Evolutionary conservation across 352 stramenopile species (phyloP).

Genomic region (Halophytophthora polymorphica): DNA sequence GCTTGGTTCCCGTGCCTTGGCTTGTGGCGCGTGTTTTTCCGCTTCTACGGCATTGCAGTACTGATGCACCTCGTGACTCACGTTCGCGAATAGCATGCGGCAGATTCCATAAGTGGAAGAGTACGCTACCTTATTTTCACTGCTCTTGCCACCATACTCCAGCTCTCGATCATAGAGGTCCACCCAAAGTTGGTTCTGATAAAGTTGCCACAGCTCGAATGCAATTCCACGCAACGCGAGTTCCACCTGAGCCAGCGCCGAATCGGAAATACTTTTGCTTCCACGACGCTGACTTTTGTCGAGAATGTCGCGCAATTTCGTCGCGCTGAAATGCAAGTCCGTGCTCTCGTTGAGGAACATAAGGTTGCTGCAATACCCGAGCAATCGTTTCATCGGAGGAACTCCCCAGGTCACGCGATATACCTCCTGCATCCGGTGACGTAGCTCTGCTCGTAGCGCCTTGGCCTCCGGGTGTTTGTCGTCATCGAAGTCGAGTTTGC

Average conservation of each 20-base stretch:
- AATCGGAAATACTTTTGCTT: conserved; percentile 6
- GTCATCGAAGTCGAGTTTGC: conserved; percentile 9
- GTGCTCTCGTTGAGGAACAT: conserved; percentile 63
- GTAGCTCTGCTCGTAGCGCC: conserved; percentile 27
- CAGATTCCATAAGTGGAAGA: conserved; percentile 46
- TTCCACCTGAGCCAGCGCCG: conserved; percentile 22
- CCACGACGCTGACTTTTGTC: neutral
- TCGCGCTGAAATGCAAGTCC: conserved; percentile 59
- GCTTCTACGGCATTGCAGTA: conserved; percentile 15
- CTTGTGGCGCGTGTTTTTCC: neutral
- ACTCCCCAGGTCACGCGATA: conserved; percentile 62
- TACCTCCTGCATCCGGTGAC: conserved; percentile 63
- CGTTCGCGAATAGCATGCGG: conserved; percentile 51
- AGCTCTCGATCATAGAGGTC: conserved; percentile 67
- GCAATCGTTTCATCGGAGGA: conserved; percentile 39
- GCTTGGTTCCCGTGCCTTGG: neutral
- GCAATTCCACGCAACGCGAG: conserved; percentile 30
- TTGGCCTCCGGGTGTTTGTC: conserved; percentile 16
- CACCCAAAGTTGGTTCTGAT: conserved; percentile 74
- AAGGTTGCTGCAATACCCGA: conserved; percentile 53
- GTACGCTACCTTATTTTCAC: conserved; percentile 50
- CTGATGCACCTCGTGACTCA: conserved; percentile 45
- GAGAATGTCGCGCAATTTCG: conserved; percentile 11
- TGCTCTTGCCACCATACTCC: conserved; percentile 41
- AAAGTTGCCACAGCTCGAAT: conserved; percentile 73